These are phyloP conservation scores for Scheffersomyces coipomensis DNA, from an alignment of 805 yeast species.

Conservation along the genomic window DNA sequence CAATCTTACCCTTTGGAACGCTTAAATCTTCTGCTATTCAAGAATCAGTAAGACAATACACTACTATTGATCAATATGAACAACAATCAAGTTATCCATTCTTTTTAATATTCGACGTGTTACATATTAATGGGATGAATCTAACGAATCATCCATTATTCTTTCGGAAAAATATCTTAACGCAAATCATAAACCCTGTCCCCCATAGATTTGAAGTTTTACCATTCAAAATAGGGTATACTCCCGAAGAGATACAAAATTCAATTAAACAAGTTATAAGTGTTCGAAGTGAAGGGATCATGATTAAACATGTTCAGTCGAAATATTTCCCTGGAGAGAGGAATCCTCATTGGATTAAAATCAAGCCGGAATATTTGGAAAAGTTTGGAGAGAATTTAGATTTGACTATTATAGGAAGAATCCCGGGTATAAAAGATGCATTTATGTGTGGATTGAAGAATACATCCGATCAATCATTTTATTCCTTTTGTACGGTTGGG, in stretches of 20 bases:
- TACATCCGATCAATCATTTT: slow-evolving; percentile 41
- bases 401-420: slow-evolving; percentile 74
- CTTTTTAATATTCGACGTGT: slow-evolving; percentile 68
- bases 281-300: slow-evolving; percentile 75
- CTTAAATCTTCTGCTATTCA: slow-evolving; percentile 68
- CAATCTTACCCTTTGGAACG: slow-evolving; percentile 76
- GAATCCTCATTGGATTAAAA: slow-evolving; percentile 74
- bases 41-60: slow-evolving; percentile 42
- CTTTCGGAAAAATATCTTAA: slow-evolving; percentile 55
- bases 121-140: slow-evolving; percentile 66
- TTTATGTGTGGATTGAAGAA: slow-evolving; percentile 72
- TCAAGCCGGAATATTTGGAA: slow-evolving; percentile 87
- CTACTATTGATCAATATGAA: slow-evolving; percentile 31
- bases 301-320: slow-evolving; percentile 64
- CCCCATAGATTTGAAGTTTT: slow-evolving; percentile 52
- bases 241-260: slow-evolving; percentile 51
- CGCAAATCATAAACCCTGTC: slow-evolving; percentile 42
- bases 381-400: slow-evolving; percentile 88
- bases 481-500: slow-evolving; percentile 76
- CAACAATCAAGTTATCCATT: slow-evolving; percentile 47
- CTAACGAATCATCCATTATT: slow-evolving; percentile 53
- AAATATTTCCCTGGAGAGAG: slow-evolving; percentile 61
- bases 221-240: slow-evolving; percentile 33
- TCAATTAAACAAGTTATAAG: slow-evolving; percentile 60
- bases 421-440: slow-evolving; percentile 67